phyloP scores from a whole-genome alignment of 2,329 filamentous ascomycete genomes.

The Fusarium pseudoanthophilum region DNA sequence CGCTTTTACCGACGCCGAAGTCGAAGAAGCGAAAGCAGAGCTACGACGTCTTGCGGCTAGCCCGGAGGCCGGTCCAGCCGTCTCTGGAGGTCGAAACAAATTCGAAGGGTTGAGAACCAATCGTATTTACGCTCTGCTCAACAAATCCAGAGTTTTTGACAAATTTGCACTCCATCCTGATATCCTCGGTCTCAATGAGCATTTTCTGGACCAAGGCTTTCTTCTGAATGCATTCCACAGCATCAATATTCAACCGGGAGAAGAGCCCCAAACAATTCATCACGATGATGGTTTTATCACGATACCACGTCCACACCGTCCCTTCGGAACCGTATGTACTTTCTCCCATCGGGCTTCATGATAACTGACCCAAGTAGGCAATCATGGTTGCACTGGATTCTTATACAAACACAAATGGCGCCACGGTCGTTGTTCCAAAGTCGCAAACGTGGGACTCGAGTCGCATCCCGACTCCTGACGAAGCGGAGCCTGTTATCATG shows the following conservation, averaged over 20 bases:
- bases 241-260: neutral
- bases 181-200: neutral
- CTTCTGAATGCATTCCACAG: neutral
- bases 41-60: neutral
- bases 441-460: neutral
- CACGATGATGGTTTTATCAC: neutral
- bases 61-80: neutral
- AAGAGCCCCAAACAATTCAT: neutral
- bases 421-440: neutral
- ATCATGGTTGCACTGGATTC: neutral
- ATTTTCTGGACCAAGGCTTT: neutral
- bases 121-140: neutral
- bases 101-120: neutral
- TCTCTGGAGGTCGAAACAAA: neutral
- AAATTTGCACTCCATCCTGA: neutral
- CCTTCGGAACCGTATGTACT: neutral
- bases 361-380: neutral
- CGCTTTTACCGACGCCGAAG: neutral
- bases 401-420: neutral
- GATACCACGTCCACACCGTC: neutral
- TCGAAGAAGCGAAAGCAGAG: neutral
- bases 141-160: neutral
- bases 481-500: neutral
- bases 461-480: neutral
- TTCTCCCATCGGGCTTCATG: accelerated